phyloP scores from a whole-genome alignment of 2,329 filamentous ascomycete genomes.

The Penicillium oxalicum region DNA sequence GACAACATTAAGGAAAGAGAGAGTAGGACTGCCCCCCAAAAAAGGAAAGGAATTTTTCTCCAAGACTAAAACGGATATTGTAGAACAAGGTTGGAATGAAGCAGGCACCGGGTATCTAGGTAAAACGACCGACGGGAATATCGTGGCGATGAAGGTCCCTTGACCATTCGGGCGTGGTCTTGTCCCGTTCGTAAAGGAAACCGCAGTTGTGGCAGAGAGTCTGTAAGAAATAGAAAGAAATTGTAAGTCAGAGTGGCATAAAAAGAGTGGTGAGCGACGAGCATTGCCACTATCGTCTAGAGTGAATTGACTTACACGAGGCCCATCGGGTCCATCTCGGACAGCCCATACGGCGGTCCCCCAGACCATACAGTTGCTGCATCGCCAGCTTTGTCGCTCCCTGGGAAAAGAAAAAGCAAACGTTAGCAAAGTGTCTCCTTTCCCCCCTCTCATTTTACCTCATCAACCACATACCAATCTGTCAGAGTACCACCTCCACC shows the following conservation, averaged over 20 bases:
- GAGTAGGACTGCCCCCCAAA: too few relatives aligned
- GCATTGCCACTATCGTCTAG: background rate
- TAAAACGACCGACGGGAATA: constrained; percentile 33
- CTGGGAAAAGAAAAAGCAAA: constrained; percentile 24
- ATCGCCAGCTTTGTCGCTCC: constrained; percentile 80
- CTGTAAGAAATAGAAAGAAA: constrained; percentile 38
- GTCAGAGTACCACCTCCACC: constrained; percentile 59
- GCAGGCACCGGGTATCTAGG: constrained; percentile 4
- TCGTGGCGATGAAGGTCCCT: constrained; percentile 59
- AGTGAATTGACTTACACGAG: constrained; percentile 57
- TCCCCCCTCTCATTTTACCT: background rate
- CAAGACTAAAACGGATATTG: too few relatives aligned
- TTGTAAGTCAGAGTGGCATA: constrained; percentile 13
- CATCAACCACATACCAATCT: constrained; percentile 46
- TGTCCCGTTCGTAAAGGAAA: constrained; percentile 79
- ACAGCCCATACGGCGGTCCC: constrained; percentile 92
- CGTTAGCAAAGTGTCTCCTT: background rate
- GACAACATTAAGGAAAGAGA: too few relatives aligned
- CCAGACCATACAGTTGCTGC: constrained; percentile 79
- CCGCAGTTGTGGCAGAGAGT: constrained; percentile 92
- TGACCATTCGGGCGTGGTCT: constrained; percentile 71
- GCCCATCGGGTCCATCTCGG: constrained; percentile 77
- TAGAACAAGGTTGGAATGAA: background rate
- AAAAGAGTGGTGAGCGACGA: too few relatives aligned
- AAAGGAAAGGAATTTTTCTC: too few relatives aligned